phyloP scores from a whole-genome alignment of 345 rosid species.

The Excoecaria cochinchinensis region DNA sequence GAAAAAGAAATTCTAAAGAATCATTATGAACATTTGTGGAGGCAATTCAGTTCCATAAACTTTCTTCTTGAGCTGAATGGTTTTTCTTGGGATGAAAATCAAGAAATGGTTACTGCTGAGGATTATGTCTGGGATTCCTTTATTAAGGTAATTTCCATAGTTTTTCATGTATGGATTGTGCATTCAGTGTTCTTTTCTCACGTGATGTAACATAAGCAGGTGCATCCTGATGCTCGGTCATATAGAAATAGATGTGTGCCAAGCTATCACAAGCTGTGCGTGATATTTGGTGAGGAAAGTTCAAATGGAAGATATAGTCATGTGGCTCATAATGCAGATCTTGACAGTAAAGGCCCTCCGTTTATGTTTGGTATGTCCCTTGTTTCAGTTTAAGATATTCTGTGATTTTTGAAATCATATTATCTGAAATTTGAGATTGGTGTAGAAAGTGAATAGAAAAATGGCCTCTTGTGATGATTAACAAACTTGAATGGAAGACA shows the following conservation, averaged over 20 bases:
- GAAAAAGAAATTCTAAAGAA: slow-evolving; percentile 26
- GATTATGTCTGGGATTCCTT: slow-evolving; percentile 41
- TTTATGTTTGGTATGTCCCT: slow-evolving; percentile 36
- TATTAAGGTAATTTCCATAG: slow-evolving; percentile 31
- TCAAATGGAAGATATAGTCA: slow-evolving; percentile 25
- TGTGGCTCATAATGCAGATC: slow-evolving; percentile 19
- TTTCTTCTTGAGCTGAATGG: slow-evolving; percentile 38
- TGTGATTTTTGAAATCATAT: slow-evolving; percentile 7
- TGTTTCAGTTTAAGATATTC: slow-evolving; percentile 14
- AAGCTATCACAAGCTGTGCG: slow-evolving; percentile 48
- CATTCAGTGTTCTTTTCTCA: background rate
- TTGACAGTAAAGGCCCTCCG: slow-evolving; percentile 19
- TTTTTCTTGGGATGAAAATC: slow-evolving; percentile 45
- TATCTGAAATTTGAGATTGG: background rate
- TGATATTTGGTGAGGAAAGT: slow-evolving; percentile 44
- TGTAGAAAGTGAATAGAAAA: background rate
- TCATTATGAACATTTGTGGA: slow-evolving; percentile 33
- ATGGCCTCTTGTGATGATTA: background rate
- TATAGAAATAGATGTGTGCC: slow-evolving; percentile 40
- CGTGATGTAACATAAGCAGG: slow-evolving; percentile 31
- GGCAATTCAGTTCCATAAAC: slow-evolving; percentile 31
- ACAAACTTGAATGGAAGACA: background rate
- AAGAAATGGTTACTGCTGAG: slow-evolving; percentile 41
- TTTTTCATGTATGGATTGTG: slow-evolving; percentile 2
- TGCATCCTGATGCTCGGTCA: slow-evolving; percentile 32